phyloP scores from a whole-genome alignment of 306 rosid species.

The Lagenaria siceraria region DNA sequence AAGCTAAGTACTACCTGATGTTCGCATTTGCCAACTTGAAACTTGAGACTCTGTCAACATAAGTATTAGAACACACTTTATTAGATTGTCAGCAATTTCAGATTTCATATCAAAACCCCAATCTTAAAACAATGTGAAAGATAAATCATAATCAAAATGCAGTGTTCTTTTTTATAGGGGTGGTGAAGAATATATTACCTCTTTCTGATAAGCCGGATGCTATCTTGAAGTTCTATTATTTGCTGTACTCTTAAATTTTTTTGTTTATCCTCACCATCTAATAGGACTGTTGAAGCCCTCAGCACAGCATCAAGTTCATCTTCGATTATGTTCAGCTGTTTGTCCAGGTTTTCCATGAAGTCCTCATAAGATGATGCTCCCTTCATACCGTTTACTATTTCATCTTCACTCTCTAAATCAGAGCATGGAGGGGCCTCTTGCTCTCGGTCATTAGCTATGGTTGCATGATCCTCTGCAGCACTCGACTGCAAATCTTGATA shows the following conservation, averaged over 20 bases:
- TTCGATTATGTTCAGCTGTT: conserved; percentile 55
- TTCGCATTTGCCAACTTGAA: background rate
- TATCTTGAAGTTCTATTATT: conserved; percentile 60
- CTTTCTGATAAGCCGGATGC: conserved; percentile 41
- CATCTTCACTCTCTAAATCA: conserved; percentile 22
- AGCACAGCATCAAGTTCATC: conserved; percentile 50
- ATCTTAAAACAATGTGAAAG: background rate
- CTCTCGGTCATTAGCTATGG: conserved; percentile 19
- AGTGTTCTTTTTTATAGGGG: background rate
- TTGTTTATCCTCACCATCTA: conserved; percentile 40
- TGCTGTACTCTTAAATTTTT: conserved; percentile 53
- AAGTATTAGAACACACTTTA: background rate
- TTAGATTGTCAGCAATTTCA: background rate
- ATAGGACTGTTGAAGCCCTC: conserved; percentile 49
- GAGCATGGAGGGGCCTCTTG: conserved; percentile 17
- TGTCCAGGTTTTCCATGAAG: conserved; percentile 53
- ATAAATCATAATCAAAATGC: background rate
- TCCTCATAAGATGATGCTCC: conserved; percentile 43
- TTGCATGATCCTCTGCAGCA: conserved; percentile 20
- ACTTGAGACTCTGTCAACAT: conserved; percentile 3
- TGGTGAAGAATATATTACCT: conserved; percentile 29
- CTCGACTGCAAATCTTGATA: conserved; percentile 26
- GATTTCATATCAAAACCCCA: background rate
- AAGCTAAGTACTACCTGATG: background rate
- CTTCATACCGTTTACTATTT: conserved; percentile 18